These are phyloP conservation scores for Cylindrotheca fusiformis DNA, from an alignment of 108 stramenopile genomes.

Conservation along the genomic window DNA sequence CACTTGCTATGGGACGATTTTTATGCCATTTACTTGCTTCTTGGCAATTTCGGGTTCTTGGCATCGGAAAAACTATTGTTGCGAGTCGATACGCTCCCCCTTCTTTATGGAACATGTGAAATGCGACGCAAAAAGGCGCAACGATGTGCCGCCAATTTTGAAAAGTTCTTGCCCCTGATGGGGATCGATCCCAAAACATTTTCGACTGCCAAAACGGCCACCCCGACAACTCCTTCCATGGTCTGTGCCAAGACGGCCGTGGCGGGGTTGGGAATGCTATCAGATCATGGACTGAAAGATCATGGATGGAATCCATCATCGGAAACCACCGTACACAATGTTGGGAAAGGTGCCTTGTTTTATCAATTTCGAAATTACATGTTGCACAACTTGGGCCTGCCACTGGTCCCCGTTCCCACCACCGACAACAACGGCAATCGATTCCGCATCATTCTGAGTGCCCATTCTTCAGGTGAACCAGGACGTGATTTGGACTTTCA, in stretches of 20 bases:
- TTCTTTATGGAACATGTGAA: constrained; percentile 33
- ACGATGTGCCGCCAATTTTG: constrained; percentile 21
- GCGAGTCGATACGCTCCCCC: constrained; percentile 22
- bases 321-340: constrained; percentile 25
- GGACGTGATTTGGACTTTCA: constrained; percentile 32
- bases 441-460: constrained; percentile 36
- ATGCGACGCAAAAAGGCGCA: constrained; percentile 11
- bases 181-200: constrained; percentile 33
- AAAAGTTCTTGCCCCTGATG: constrained; percentile 46
- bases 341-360: constrained; percentile 32
- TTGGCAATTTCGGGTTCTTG: constrained; percentile 39
- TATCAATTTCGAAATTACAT: constrained; percentile 44
- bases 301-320: constrained; percentile 35
- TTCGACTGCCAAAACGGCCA: constrained; percentile 12
- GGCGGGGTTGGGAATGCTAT: constrained; percentile 52
- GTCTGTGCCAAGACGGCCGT: constrained; percentile 46
- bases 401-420: constrained; percentile 6
- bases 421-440: not conserved
- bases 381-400: constrained; percentile 35
- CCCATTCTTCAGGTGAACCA: constrained; percentile 31
- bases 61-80: constrained; percentile 7
- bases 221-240: constrained; percentile 7
- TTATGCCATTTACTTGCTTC: constrained; percentile 45
- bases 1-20: constrained; percentile 64
- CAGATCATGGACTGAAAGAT: constrained; percentile 49